Conservation (phyloP, 345 rosid genomes). For the Hypericum androsaemum region DNA sequence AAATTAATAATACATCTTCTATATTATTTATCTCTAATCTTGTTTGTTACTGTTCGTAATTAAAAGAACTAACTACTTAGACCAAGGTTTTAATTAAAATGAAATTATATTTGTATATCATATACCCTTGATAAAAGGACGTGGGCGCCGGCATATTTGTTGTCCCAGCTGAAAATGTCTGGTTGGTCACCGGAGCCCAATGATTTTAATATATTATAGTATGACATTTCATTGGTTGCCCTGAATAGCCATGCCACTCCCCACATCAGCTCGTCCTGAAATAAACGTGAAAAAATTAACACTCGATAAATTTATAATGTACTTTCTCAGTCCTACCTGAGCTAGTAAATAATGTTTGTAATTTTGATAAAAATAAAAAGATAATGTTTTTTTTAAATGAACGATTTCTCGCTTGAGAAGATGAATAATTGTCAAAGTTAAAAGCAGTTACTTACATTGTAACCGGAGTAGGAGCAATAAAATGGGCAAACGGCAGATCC, state of each 20-base stretch:
- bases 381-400: neutral
- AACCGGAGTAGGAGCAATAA: slow-evolving; percentile 89
- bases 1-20: no score
- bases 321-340: no score
- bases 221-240: slow-evolving; percentile 59
- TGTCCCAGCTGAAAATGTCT: slow-evolving; percentile 91
- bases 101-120: neutral
- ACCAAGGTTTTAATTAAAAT: neutral
- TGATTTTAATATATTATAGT: slow-evolving; percentile 52
- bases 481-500: slow-evolving; percentile 74
- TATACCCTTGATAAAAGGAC: slow-evolving; percentile 69
- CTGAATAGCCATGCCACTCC: slow-evolving; percentile 74
- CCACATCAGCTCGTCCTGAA: slow-evolving; percentile 84
- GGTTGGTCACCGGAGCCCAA: slow-evolving; percentile 69
- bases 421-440: neutral
- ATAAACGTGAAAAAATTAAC: neutral
- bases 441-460: slow-evolving; percentile 33
- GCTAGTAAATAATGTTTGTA: no score
- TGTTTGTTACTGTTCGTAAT: no score
- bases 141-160: slow-evolving; percentile 79
- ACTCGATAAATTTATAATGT: no score
- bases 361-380: no score
- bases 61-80: no score
- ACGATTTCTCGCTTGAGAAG: neutral
- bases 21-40: no score